A percentile compares a stretch with the other conserved stretches of the same genome.
Evolutionary conservation across 2,329 filamentous ascomycete genomes (phyloP).

Genomic region (Hirsutella thompsonii): DNA sequence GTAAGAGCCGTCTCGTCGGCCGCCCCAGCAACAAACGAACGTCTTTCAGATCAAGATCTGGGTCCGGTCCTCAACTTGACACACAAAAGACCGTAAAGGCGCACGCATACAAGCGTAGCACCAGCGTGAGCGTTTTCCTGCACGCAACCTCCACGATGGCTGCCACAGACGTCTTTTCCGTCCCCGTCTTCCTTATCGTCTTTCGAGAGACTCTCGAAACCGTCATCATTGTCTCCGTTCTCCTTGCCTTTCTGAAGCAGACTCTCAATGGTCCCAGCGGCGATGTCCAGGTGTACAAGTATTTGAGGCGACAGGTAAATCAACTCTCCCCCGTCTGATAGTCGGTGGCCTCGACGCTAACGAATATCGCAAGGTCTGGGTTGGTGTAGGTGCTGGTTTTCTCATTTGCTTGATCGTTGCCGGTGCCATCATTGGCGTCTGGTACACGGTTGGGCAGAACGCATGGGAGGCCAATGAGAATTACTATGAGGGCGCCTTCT

Average conservation of each 20-base stretch:
- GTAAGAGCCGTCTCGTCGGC: no score
- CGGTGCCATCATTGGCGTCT: slow-evolving; percentile 56
- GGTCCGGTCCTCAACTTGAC: background rate
- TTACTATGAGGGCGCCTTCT: slow-evolving; percentile 73
- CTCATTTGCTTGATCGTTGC: slow-evolving; percentile 53
- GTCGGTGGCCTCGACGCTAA: slow-evolving; percentile 7
- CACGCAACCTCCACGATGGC: slow-evolving; percentile 30
- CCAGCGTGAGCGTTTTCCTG: background rate
- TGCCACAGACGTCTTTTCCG: slow-evolving; percentile 54
- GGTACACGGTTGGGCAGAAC: slow-evolving; percentile 55
- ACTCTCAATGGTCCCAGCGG: slow-evolving; percentile 52
- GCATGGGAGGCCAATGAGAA: slow-evolving; percentile 56
- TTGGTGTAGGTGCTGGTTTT: slow-evolving; percentile 49
- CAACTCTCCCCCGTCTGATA: background rate
- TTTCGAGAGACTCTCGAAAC: slow-evolving; percentile 79
- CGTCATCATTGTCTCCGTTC: slow-evolving; percentile 74
- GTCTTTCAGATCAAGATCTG: no score
- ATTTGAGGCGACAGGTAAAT: slow-evolving; percentile 49
- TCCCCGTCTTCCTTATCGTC: slow-evolving; percentile 80
- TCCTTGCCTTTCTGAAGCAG: slow-evolving; percentile 76
- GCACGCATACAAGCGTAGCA: background rate
- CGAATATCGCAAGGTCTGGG: slow-evolving; percentile 34
- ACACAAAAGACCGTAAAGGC: background rate
- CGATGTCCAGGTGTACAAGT: slow-evolving; percentile 52
- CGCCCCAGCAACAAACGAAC: no score